Base-by-base conservation (phyloP, 2,329 filamentous ascomycete genomes). In the Pseudogymnoascus sp. region DNA sequence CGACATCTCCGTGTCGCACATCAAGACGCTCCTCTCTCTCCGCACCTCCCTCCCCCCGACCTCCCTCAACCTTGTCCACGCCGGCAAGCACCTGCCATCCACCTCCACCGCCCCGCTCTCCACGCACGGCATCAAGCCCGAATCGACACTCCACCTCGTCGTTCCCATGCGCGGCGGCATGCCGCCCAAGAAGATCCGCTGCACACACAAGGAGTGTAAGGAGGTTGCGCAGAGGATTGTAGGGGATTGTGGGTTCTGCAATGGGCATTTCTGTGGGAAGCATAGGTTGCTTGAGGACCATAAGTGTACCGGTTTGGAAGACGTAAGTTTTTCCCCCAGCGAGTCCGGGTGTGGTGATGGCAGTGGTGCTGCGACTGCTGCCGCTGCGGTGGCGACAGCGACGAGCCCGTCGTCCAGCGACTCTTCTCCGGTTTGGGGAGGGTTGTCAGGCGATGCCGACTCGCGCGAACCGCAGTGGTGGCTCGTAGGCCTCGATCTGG, bases 161-260 rank as follows among this genome's bases (percentile, higher is more conserved):
- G 71, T 83, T 20, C 82, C 84, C 47, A 75, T 86, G 67, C 83
- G 82, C 64, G 69, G 70, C 38, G 70, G 70, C 67, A 87, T 86
- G 83, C 83, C 87, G 65, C 81, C 86, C 64, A 90, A 88, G 78
- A 91, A 89, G 81, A 85, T 88, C 68, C 87, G 89, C 69, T 97
- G 94, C 81, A 88, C 82, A 66, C 91, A 90, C 79, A 92, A 93
- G 76, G 87, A 91, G 68, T 97, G 94, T 85, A 90, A 86, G 73
- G 87, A 91, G 69, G 83, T 84, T 30, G 92, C 91, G 14, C 92
- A 97, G 75, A 88, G 90, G 66, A 97, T 99, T 70, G 90, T 97
- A 63, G 94, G 94, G 60, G 93, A 97, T 78, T 99, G 94, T 77
- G 88, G 86, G 64, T 97, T 97, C 80, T 99, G 94, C 79, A 81